Conservation (phyloP, 257 asterid species). For the Solanum megistacrolobum region DNA sequence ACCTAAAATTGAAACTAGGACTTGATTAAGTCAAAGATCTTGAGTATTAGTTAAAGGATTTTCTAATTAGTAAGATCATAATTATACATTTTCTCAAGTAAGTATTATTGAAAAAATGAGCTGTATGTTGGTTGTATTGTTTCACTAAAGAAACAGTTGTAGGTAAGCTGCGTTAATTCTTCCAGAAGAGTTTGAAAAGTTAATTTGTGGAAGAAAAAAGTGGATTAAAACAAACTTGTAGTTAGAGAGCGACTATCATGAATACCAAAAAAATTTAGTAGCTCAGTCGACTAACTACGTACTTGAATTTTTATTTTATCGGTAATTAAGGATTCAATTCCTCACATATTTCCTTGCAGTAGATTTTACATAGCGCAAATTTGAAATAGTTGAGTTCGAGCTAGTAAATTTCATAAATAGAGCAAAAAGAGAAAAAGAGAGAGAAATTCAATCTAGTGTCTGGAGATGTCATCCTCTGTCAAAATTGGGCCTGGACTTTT, state of each 20-base stretch:
- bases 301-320: no score
- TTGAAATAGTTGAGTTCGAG: no score
- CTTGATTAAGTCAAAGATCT: neutral
- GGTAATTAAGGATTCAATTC: no score
- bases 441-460: no score
- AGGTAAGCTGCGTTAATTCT: neutral
- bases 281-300: neutral
- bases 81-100: neutral
- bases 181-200: conserved; percentile 1
- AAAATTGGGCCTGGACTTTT: no score
- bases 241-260: conserved; percentile 5
- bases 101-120: neutral
- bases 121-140: conserved; percentile 1
- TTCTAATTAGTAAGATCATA: neutral
- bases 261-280: neutral
- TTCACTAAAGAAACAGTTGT: neutral
- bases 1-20: neutral
- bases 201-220: neutral
- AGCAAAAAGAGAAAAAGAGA: no score
- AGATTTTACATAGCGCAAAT: no score
- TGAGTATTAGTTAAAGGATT: neutral
- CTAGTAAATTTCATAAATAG: no score
- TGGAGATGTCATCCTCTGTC: no score
- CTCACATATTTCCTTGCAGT: no score
- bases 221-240: neutral